Evolutionary conservation across 345 rosid species (phyloP), one percentile per base, ranked within the genome.

Genomic region (Salix udensis): DNA sequence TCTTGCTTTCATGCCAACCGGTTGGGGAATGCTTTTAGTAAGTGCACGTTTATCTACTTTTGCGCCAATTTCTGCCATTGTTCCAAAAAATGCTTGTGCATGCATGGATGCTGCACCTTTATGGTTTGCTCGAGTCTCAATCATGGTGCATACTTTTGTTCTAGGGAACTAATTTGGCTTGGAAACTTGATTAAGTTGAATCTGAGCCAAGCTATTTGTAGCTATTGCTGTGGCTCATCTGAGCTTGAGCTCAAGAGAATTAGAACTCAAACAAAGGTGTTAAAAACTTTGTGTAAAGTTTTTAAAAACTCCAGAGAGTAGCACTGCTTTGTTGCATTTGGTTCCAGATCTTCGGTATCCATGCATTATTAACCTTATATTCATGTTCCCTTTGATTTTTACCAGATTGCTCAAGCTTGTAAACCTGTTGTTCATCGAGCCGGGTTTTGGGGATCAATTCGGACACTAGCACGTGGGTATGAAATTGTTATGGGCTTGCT

Each of bases 1-100:
- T 78, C 94, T 96, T 71, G 98, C 97, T 77, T 96, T 96, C 86
- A 92, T 92, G 99, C 99, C 98, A 10, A 96, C 97, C 9, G 98
- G 99, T 7, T 96, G 99, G 99, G 99, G 98, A 40, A 88, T 96
- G 97, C 94, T 96, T 65, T 82, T 91, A 96, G 98, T 95, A 85
- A 88, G 86, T 78, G 4, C 48, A 52, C 44, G 68, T 79, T 70
- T 44, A 55, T n/a, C 26, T 58, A 26, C 64, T 23, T 23, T n/a
- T 11, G 12, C 28, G 0, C 12, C 23, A 23, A 9, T 58, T 55
- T 23, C 13, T 23, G 28, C 64, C 15, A 58, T n/a, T 58, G 28
- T 23, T 58, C 64, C 64, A n/a, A 26, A 58, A 36, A 36, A 36
- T 36, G 37, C 37, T 36, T 36, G 37, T 6, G 37, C 37, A 0